Base-by-base conservation (phyloP, 2,329 filamentous ascomycete genomes). In the Colletotrichum scovillei region DNA sequence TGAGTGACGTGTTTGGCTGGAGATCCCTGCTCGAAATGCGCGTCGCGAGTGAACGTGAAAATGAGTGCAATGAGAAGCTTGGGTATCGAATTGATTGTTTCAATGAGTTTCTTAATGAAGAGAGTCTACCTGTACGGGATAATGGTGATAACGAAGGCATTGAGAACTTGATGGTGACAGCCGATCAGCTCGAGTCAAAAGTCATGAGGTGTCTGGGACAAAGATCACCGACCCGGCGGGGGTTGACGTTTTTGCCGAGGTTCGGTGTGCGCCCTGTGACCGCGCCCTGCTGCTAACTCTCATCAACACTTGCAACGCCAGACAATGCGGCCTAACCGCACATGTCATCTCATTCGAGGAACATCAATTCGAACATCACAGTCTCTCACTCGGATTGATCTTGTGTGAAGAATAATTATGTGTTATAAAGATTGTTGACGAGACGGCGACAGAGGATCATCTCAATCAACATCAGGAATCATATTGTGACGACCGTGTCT, bases 211-310 rank as follows among this genome's bases (percentile, higher is more conserved):
- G 53, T 66, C 55, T 53, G 16, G 30, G 30, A 66, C 49, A 55
- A 55, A 69, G 60, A 57, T 62, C 59, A 30, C n/a, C 28, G 56
- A 35, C 46, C 46, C 38, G 49, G 24, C 3, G 9, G 32, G 22
- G 24, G 30, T 56, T 62, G 71, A 58, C 53, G 52, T 72, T 74
- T 49, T 74, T 74, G 68, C 72, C 72, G 72, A 74, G 72, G 72
- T 67, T 68, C 72, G 56, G 52, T 67, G 60, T 19, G n/a, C 55
- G 67, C 66, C 67, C 60, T 65, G 71, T 66, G 67, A 66, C 65
- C 28, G 38, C 64, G 65, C 69, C 64, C 58, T 58, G n/a, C 42
- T n/a, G 52, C 58, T 9, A n/a, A 22, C 24, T 58, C 32, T 35
- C 32, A 35, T 32, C 9, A 35, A 35, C 32, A 35, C 9, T 28